phyloP scores from a whole-genome alignment of 108 stramenopile species.

The Licmophora abbreviata region DNA sequence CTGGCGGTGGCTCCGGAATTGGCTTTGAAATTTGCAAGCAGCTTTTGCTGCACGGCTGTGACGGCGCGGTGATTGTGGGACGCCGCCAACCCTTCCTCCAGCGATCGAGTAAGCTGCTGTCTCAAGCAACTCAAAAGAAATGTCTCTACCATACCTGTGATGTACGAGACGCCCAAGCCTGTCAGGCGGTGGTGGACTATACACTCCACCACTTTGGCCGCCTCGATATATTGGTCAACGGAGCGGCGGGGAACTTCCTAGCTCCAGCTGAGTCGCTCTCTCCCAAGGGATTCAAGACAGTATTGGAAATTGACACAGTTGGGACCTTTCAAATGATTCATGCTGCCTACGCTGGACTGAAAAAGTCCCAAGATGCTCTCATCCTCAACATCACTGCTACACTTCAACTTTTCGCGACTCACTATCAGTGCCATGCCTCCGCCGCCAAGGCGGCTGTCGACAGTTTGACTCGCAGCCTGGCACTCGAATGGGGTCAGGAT shows the following conservation, averaged over 20 bases:
- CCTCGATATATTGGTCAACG: constrained; percentile 81
- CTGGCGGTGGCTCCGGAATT: constrained; percentile 82
- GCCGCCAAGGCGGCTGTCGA: constrained; percentile 92
- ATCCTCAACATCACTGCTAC: constrained; percentile 90
- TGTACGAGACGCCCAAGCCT: constrained; percentile 62
- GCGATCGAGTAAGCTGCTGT: constrained; percentile 38
- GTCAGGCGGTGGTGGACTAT: constrained; percentile 48
- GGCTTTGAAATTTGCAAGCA: constrained; percentile 79
- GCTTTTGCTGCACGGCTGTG: constrained; percentile 61
- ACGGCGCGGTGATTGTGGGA: constrained; percentile 68
- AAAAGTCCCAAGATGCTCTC: constrained; percentile 13
- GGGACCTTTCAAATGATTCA: constrained; percentile 90
- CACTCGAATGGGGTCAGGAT: constrained; percentile 88
- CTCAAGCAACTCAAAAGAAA: constrained; percentile 21
- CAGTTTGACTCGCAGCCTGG: constrained; percentile 82
- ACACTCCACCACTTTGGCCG: constrained; percentile 42
- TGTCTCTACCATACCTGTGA: constrained; percentile 63
- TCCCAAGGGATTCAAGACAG: constrained; percentile 89
- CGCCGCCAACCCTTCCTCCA: constrained; percentile 61
- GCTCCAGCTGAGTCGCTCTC: constrained; percentile 67
- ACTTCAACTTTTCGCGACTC: constrained; percentile 83
- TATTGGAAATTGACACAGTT: constrained; percentile 88
- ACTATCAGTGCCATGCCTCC: constrained; percentile 89
- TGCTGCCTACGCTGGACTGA: constrained; percentile 68
- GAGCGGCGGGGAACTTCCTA: constrained; percentile 91